Evolutionary conservation across 148 eudicot genomes (phyloP), one percentile per base, ranked within the genome.

Genomic region (Simmondsia chinensis): DNA sequence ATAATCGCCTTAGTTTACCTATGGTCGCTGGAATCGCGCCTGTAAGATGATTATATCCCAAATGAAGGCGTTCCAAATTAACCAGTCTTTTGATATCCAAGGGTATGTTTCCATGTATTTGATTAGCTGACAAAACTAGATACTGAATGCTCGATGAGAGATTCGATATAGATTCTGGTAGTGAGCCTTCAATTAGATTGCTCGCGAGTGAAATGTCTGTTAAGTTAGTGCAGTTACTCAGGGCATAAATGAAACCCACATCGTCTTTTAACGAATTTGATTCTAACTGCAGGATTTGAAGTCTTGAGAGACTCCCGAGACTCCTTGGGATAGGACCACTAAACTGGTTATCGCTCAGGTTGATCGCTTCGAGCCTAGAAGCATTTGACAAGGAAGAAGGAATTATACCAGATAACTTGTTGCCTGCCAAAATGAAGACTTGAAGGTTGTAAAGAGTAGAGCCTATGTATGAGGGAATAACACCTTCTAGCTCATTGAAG

Each of bases 401-500:
- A 43, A 43, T 25, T 7, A 3, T 14, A 13, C 48, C 33, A n/a
- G n/a, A n/a, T n/a, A 65, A 54, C 0, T 27, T 24, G 34, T 66
- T 66, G 0, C 1, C 0, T 4, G 25, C 16, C 4, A 54, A 2
- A 18, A 41, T 31, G 22, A 65, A 38, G 11, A 7, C 6, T 0
- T 9, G 5, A 2, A 65, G 35, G 15, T 54, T 53, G 7, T 52
- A 47, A 48, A 66, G 61, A 2, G 46, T 48, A 7, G 23, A 7
- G 17, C 39, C 57, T 5, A 49, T 19, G 28, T 56, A 34, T 7
- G 45, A 23, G 2, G 54, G 60, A 1, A 64, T 12, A 2, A 4
- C 25, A 29, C 69, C 63, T 1, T 34, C 22, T 1, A 64, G 56
- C 2, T 43, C 10, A 37, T 64, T 64, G 1, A 5, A 19, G 1